Base-by-base conservation (phyloP, 169 alveolate genomes). In the Plasmodium yoelii region DNA sequence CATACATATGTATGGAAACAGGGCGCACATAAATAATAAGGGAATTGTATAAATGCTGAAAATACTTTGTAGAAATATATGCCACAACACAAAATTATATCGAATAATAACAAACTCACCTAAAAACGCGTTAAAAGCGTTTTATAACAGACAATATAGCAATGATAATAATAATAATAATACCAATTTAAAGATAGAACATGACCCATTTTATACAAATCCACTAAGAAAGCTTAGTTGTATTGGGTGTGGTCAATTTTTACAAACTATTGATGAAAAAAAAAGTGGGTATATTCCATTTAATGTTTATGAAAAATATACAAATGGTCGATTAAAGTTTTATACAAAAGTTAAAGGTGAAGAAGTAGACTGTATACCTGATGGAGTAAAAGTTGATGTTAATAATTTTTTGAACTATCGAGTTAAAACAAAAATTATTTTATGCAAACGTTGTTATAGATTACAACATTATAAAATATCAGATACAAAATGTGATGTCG, bases 171-270 rank as follows among this genome's bases (percentile, higher is more conserved):
- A 72, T 44, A 69, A 49, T 28, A 44, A 15, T 19, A 5, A 46
- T 28, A 55, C 56, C 47, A 56, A 56, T 49, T 51, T 82, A 59
- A 51, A 68, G 1, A 24, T 86, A 26, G 91, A 86, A 28, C 57
- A 86, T 39, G 91, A 86, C 63, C 64, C 57, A 7, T 86, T 86
- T 56, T 86, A 86, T 55, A 34, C 71, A n/a, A 86, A 86, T 55
- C 91, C 91, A 3, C 60, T 86, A 22, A 69, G 91, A 64, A 68
- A 70, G 60, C 42, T 86, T 12, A 86, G 57, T 15, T 86, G 91
- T 49, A 92, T 94, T 67, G 96, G 96, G 13, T 94, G 96, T 69
- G 96, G 96, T 3, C 93, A 94, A 7, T 82, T 75, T 39, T 80
- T 94, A 64, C 96, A 94, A 87, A 64, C 95, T 1, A 69, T 73